Conservation (phyloP, 768 basidiomycete genomes). For the Pulveroboletus frians region DNA sequence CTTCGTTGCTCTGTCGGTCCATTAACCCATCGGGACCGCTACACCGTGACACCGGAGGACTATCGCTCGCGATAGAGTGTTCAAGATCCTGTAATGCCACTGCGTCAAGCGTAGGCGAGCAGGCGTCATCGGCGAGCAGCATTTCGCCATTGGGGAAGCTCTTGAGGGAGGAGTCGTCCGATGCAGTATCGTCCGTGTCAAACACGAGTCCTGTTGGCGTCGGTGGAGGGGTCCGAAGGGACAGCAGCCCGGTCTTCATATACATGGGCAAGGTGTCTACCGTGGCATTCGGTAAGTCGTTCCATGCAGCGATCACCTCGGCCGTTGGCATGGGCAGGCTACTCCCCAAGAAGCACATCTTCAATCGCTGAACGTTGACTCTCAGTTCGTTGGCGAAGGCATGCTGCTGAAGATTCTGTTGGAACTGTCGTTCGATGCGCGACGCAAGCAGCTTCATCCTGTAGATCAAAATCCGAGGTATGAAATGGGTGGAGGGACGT, state of each 20-base stretch:
- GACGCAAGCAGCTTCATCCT: slow-evolving; percentile 6
- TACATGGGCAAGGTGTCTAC: slow-evolving; percentile 7
- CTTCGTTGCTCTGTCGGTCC: neutral
- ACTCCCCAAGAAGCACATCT: slow-evolving; percentile 10
- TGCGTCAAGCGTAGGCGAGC: neutral
- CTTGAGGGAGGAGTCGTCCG: neutral
- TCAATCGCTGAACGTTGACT: slow-evolving; percentile 14
- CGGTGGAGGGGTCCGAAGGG: slow-evolving; percentile 16
- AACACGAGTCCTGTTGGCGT: slow-evolving; percentile 12
- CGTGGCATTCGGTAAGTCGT: slow-evolving; percentile 23
- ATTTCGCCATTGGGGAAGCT: neutral
- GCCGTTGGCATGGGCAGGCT: slow-evolving; percentile 17
- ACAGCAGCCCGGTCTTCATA: neutral
- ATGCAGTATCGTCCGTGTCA: neutral
- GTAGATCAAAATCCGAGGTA: neutral
- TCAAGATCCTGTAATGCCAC: neutral
- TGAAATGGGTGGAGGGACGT: neutral
- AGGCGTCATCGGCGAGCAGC: neutral
- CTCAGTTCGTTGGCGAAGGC: slow-evolving; percentile 12
- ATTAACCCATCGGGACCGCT: neutral
- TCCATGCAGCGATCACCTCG: slow-evolving; percentile 20
- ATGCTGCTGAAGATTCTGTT: slow-evolving; percentile 7
- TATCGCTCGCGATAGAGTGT: neutral
- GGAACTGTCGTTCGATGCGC: slow-evolving; percentile 10
- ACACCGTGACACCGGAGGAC: neutral